Evolutionary conservation across 2,329 filamentous ascomycete species (phyloP).

Genomic region (Cercospora sojina): DNA sequence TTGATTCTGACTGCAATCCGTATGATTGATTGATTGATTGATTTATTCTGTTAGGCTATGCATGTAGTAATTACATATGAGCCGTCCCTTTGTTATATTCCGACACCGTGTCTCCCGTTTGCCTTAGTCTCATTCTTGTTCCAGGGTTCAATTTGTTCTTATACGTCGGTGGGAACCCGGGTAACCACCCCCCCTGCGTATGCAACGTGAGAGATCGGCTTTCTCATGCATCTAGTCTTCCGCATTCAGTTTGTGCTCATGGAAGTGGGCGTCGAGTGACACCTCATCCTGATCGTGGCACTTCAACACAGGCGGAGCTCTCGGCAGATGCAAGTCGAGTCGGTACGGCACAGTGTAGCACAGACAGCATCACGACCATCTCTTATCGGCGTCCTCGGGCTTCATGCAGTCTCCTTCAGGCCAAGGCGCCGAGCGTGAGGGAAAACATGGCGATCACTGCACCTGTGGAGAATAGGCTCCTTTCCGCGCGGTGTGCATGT

Average conservation of each 20-base stretch:
- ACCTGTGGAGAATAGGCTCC: background rate
- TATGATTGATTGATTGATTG: too few relatives aligned
- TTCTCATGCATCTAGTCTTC: background rate
- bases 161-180: too few relatives aligned
- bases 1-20: too few relatives aligned
- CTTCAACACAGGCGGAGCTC: background rate
- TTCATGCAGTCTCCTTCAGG: background rate
- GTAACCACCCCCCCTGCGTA: too few relatives aligned
- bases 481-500: conserved; percentile 1
- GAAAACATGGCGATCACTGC: background rate
- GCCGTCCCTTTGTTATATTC: too few relatives aligned
- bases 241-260: background rate
- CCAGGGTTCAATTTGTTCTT: too few relatives aligned
- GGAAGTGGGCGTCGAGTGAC: background rate
- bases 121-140: too few relatives aligned
- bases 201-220: background rate
- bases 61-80: too few relatives aligned
- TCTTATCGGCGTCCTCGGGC: background rate
- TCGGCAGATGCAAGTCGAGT: background rate
- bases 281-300: background rate
- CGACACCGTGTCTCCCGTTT: too few relatives aligned
- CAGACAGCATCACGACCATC: background rate
- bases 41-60: too few relatives aligned
- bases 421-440: background rate
- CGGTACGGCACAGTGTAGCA: background rate